These are phyloP conservation scores for Lachancea dasiensis DNA, from an alignment of 805 yeast genomes.

Conservation along the genomic window DNA sequence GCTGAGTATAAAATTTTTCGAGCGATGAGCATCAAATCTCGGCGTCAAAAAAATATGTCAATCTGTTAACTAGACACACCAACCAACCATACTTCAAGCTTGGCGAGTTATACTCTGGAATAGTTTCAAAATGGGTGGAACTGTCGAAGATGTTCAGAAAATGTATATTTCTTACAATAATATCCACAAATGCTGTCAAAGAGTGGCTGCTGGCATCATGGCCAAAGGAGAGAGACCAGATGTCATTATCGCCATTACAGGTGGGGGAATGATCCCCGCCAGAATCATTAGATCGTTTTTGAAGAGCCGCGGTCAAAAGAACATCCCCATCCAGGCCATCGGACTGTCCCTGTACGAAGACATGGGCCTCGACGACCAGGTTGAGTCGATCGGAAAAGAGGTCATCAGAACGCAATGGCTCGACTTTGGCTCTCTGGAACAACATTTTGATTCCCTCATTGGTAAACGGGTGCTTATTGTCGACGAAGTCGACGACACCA, in stretches of 20 bases:
- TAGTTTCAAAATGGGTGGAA: slow-evolving; percentile 4
- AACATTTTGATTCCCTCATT: slow-evolving; percentile 67
- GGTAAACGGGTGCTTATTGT: slow-evolving; percentile 79
- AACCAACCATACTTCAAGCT: too few species aligned
- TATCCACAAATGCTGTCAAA: slow-evolving; percentile 78
- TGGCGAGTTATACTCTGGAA: too few species aligned
- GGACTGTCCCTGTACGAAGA: slow-evolving; percentile 62
- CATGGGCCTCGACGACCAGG: slow-evolving; percentile 39
- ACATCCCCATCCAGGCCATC: slow-evolving; percentile 66
- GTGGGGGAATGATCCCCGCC: slow-evolving; percentile 70
- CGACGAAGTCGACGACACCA: slow-evolving; percentile 88
- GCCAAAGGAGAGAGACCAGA: slow-evolving; percentile 41
- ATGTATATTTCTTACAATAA: slow-evolving; percentile 69
- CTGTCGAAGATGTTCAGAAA: slow-evolving; percentile 32
- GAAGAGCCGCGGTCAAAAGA: slow-evolving; percentile 52
- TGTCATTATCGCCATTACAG: slow-evolving; percentile 62
- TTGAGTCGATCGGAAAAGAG: slow-evolving; percentile 61
- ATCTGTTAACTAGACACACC: too few species aligned
- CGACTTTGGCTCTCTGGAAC: slow-evolving; percentile 65
- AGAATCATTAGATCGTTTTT: slow-evolving; percentile 61
- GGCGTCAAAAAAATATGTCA: neutral
- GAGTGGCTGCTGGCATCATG: slow-evolving; percentile 49
- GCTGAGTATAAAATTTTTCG: slow-evolving; percentile 7
- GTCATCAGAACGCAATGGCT: slow-evolving; percentile 89
- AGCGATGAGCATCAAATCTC: slow-evolving; percentile 3